These are phyloP conservation scores for Gymnopilus dilepis DNA, from an alignment of 768 basidiomycete genomes.

Conservation along the genomic window DNA sequence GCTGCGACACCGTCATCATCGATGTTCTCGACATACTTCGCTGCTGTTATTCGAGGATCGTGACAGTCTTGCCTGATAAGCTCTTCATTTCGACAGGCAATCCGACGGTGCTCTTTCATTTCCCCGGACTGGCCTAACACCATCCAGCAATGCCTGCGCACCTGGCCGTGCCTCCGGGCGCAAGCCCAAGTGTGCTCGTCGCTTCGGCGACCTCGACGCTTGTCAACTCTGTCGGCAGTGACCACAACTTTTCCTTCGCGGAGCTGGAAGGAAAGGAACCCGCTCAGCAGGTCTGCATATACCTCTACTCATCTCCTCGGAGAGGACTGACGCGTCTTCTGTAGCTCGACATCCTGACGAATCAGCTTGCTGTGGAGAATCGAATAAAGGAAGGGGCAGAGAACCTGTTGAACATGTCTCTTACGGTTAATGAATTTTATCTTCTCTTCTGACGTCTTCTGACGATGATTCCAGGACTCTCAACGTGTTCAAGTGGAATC, in stretches of 20 bases:
- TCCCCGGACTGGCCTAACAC: background rate
- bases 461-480: constrained; percentile 47
- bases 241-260: constrained; percentile 38
- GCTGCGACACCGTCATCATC: constrained; percentile 20
- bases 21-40: constrained; percentile 13
- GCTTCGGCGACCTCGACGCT: constrained; percentile 31
- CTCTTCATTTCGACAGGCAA: background rate
- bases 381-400: constrained; percentile 93
- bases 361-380: constrained; percentile 74
- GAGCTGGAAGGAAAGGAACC: constrained; percentile 53
- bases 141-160: constrained; percentile 23
- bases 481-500: constrained; percentile 75
- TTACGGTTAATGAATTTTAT: constrained; percentile 46
- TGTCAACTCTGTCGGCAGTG: constrained; percentile 31
- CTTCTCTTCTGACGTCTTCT: background rate
- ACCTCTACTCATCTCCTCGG: background rate
- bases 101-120: background rate
- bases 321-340: background rate
- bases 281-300: constrained; percentile 46
- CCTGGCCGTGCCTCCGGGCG: constrained; percentile 21
- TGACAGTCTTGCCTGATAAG: background rate
- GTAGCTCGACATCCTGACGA: constrained; percentile 71
- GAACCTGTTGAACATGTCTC: constrained; percentile 76
- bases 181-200: constrained; percentile 23
- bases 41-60: background rate